Evolutionary conservation across 1,139 yeast genomes (phyloP).

Genomic region (Hansenula sp.): DNA sequence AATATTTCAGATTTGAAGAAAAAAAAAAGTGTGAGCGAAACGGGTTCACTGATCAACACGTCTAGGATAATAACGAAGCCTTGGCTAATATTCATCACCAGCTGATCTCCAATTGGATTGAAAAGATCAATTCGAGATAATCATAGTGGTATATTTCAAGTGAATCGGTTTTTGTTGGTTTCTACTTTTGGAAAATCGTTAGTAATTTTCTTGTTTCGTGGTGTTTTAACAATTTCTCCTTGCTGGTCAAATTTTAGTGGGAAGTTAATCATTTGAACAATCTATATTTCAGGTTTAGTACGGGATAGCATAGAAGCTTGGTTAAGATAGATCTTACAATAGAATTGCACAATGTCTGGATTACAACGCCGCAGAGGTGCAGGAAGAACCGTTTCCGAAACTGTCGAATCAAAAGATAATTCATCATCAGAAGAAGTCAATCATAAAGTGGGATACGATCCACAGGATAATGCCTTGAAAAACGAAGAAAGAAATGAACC

Average conservation of each 20-base stretch:
- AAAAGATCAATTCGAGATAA: too few relatives aligned
- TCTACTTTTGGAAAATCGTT: neutral
- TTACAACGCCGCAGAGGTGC: conserved; percentile 46
- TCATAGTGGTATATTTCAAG: too few relatives aligned
- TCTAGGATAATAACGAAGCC: neutral
- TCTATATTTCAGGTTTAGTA: neutral
- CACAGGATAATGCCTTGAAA: conserved; percentile 43
- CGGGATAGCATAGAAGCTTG: too few relatives aligned
- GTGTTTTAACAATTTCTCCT: conserved; percentile 1
- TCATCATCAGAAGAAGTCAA: conserved; percentile 18
- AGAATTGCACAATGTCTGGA: conserved; percentile 27
- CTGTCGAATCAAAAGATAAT: conserved; percentile 7
- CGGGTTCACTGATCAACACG: too few relatives aligned
- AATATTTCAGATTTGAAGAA: neutral
- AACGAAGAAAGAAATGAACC: conserved; percentile 42
- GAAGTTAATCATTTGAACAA: neutral
- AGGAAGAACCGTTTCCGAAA: conserved; percentile 21
- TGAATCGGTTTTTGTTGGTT: neutral
- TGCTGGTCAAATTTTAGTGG: conserved; percentile 2
- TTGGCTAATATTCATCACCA: too few relatives aligned
- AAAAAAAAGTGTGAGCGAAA: too few relatives aligned
- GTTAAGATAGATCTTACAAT: neutral
- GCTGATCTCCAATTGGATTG: too few relatives aligned
- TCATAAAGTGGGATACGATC: conserved; percentile 74
- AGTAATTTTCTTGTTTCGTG: neutral